Base-by-base conservation (phyloP, 1,284 basidiomycete genomes). In the Tremellales sp. region DNA sequence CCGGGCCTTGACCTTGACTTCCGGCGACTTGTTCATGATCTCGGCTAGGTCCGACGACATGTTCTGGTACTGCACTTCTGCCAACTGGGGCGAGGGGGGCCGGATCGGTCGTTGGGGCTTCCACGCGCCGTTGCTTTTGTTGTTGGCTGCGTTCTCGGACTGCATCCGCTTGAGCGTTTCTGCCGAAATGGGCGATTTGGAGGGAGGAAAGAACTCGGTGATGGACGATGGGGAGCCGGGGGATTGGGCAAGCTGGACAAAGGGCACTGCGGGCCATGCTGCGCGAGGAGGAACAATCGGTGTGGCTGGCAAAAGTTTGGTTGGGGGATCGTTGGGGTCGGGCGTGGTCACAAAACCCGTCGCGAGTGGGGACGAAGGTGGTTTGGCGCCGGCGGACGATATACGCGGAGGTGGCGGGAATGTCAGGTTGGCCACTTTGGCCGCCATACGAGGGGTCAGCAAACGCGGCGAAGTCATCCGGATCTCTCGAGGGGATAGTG, bases 401-500 rank as follows among this genome's bases (percentile, higher is more conserved):
- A 31, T 39, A 9, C 33, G 38, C 18, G 40, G 52, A 22, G 51
- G 36, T 5, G 48, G 49, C 6, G 50, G 56, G 12, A 47, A 28
- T 13, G 49, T 47, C 5, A 45, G 39, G 29, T 47, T 48, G 25
- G 58, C 58, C 14, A 66, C 54, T 34, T 62, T 63, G 16, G 56
- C 54, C 2, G 61, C 58, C 59, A 61, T 66, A 13, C 61, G 53
- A 13, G 61, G 60, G 2, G 64, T 61, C 26, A 66, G 39, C 26
- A 55, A 36, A 34, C 60, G 43, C 2, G 64, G 62, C 2, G 63
- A 66, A 0, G 63, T 68, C 22, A 70, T 40, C 6, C 64, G 58
- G 24, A 70, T 62, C 21, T 72, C 70, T 5, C 65, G 58, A 2
- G 71, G 71, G 2, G 68, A 69, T 10, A 73, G 49, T 26, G 60